A percentile compares a stretch with the other conserved stretches of the same genome.
Conservation (phyloP, 345 rosid species). For the Eucalyptus sp. region DNA sequence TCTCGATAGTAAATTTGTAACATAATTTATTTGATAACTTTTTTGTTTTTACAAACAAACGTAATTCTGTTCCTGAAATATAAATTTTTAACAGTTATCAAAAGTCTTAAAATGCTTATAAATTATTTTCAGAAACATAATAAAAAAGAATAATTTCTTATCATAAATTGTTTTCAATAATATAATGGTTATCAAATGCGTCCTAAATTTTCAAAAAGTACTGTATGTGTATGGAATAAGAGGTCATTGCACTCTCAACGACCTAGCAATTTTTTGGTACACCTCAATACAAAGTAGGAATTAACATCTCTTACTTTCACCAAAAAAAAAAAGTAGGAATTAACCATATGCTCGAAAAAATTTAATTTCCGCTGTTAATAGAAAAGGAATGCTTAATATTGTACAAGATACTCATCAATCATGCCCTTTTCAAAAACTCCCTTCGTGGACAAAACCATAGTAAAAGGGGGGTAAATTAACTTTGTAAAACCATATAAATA, state of each 20-base stretch:
- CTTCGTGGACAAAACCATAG: neutral
- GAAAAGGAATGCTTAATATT: neutral
- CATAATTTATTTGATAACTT: accelerated
- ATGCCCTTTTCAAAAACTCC: neutral
- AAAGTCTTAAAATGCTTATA: accelerated
- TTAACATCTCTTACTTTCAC: too few species aligned
- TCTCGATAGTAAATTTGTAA: accelerated
- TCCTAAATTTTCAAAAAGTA: accelerated
- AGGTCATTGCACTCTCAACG: too few species aligned
- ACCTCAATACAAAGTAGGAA: neutral
- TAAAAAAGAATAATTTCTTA: accelerated
- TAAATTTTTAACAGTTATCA: accelerated
- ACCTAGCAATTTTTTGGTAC: neutral
- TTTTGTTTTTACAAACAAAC: too few species aligned
- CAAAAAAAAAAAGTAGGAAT: neutral
- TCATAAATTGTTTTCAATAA: accelerated
- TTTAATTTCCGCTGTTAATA: neutral
- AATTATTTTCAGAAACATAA: accelerated
- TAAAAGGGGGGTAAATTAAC: neutral
- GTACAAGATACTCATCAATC: neutral
- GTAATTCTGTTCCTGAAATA: too few species aligned
- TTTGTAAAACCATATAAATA: neutral
- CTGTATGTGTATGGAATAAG: neutral
- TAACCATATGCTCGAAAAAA: neutral
- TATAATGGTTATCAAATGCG: accelerated